phyloP scores from a whole-genome alignment of 2,329 filamentous ascomycete genomes.

The Monosporascus sp. region DNA sequence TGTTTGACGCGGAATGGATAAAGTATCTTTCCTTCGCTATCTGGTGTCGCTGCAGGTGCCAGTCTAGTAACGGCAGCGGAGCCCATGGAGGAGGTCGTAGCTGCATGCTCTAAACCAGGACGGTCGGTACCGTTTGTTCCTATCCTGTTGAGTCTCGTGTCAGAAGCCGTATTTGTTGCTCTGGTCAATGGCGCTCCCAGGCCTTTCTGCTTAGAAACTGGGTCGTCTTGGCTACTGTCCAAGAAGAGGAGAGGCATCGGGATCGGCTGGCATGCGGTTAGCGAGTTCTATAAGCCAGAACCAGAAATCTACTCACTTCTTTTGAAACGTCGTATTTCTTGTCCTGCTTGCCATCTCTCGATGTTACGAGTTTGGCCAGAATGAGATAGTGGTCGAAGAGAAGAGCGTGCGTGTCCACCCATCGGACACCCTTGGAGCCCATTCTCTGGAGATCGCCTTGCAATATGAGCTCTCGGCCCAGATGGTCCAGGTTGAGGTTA shows the following conservation, averaged over 20 bases:
- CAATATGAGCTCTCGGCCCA: conserved; percentile 85
- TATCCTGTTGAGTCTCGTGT: conserved; percentile 53
- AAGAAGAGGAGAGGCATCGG: conserved; percentile 94
- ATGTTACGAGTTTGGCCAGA: conserved; percentile 71
- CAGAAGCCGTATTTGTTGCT: conserved; percentile 57
- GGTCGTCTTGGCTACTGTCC: conserved; percentile 87
- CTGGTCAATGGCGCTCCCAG: conserved; percentile 58
- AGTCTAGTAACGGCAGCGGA: conserved; percentile 43
- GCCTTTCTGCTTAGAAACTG: conserved; percentile 77
- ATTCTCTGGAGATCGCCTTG: conserved; percentile 85
- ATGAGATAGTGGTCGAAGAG: conserved; percentile 97
- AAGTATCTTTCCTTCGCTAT: conserved; percentile 75
- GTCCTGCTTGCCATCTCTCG: conserved; percentile 64
- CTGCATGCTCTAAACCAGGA: conserved; percentile 60
- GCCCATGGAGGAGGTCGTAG: conserved; percentile 60
- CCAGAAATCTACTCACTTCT: conserved; percentile 51
- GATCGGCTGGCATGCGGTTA: conserved; percentile 57
- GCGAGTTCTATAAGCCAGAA: neutral
- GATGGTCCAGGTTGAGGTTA: conserved; percentile 85
- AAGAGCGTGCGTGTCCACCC: conserved; percentile 89
- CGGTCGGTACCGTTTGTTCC: conserved; percentile 45
- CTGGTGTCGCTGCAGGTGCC: conserved; percentile 45
- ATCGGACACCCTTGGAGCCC: conserved; percentile 82
- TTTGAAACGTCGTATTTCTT: conserved; percentile 95
- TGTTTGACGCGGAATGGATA: conserved; percentile 97